These are phyloP conservation scores for Paramyrothecium sp. DNA, from an alignment of 2,329 filamentous ascomycete species.

Conservation along the genomic window DNA sequence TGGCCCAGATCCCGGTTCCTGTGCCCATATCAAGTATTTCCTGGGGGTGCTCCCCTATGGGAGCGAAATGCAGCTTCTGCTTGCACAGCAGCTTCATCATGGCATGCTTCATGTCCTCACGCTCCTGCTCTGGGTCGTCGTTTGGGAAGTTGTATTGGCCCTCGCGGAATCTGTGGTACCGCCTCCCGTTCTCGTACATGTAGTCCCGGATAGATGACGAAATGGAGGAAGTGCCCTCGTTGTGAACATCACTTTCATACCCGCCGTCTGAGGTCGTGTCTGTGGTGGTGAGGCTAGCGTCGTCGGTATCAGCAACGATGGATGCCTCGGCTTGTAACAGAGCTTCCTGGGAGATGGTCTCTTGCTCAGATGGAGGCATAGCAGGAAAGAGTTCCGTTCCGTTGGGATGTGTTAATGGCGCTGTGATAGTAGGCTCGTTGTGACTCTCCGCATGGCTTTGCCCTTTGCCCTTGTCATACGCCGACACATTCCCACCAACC, in stretches of 20 bases:
- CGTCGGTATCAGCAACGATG: slow-evolving; percentile 32
- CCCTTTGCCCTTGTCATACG: not conserved
- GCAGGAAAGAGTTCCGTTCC: slow-evolving; percentile 33
- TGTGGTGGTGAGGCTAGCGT: slow-evolving; percentile 13
- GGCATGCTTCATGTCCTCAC: slow-evolving; percentile 56
- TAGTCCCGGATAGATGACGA: slow-evolving; percentile 47
- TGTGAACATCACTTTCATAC: slow-evolving; percentile 34
- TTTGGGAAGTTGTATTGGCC: slow-evolving; percentile 59
- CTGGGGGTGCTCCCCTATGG: slow-evolving; percentile 44
- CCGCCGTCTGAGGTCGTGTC: slow-evolving; percentile 30
- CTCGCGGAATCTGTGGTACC: slow-evolving; percentile 56
- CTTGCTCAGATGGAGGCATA: slow-evolving; percentile 31
- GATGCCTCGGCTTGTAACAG: slow-evolving; percentile 32
- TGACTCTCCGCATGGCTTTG: not conserved
- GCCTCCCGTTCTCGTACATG: slow-evolving; percentile 54
- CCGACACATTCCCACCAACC: not conserved
- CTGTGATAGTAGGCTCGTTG: slow-evolving; percentile 16
- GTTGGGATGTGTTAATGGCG: slow-evolving; percentile 36
- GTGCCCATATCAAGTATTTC: slow-evolving; percentile 57
- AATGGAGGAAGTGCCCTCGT: slow-evolving; percentile 35
- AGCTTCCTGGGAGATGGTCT: slow-evolving; percentile 32
- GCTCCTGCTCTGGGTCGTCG: slow-evolving; percentile 58
- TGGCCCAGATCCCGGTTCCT: slow-evolving; percentile 59
- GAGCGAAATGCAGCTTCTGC: slow-evolving; percentile 49
- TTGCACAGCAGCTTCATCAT: slow-evolving; percentile 49